A percentile compares a stretch with the other conserved stretches of the same genome.
phyloP scores from a whole-genome alignment of 2,329 filamentous ascomycete genomes.

The Fusarium napiforme region DNA sequence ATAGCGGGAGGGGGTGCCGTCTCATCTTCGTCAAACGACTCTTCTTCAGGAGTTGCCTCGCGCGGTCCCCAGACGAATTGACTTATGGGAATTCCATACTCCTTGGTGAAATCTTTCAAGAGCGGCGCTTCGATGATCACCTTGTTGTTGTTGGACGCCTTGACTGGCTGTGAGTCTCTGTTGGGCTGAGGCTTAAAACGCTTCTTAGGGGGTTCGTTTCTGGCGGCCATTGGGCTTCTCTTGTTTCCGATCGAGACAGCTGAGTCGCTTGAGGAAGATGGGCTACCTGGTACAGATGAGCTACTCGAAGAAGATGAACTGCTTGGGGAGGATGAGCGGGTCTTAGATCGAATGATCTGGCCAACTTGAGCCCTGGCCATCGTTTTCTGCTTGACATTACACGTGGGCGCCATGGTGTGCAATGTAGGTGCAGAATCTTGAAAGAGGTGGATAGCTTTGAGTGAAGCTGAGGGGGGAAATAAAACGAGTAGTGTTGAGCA shows the following conservation, averaged over 20 bases:
- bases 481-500: neutral
- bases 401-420: neutral
- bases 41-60: neutral
- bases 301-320: neutral
- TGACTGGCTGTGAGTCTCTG: neutral
- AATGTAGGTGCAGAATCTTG: neutral
- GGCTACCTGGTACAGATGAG: neutral
- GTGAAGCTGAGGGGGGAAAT: too few species aligned
- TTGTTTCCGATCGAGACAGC: neutral
- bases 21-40: conserved; percentile 28
- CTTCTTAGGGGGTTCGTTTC: neutral
- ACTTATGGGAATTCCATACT: conserved; percentile 15
- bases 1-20: conserved; percentile 24
- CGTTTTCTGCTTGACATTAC: neutral
- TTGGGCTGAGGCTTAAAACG: neutral
- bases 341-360: neutral
- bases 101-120: conserved; percentile 18
- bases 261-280: neutral
- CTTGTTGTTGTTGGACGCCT: neutral
- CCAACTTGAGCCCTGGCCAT: neutral
- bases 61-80: conserved; percentile 28
- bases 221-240: neutral
- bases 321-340: neutral
- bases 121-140: conserved; percentile 15
- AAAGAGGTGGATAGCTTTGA: neutral